Evolutionary conservation across 2,329 filamentous ascomycete genomes (phyloP), one percentile per base, ranked within the genome.

Genomic region (Exutisphaerella laricina): DNA sequence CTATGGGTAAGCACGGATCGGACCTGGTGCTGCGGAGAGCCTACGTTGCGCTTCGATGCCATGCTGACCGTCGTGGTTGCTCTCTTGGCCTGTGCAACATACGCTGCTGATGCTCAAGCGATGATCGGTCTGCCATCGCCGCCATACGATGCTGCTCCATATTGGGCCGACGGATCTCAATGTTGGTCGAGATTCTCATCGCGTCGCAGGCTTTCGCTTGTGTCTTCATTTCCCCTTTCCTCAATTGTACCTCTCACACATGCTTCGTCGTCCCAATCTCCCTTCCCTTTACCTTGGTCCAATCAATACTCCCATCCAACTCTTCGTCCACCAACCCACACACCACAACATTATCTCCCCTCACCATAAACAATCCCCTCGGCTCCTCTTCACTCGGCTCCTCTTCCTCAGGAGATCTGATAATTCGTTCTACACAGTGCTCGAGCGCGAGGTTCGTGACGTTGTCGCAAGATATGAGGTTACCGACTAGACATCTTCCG

Each of bases 261-360:
- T 54, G 51, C 67, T 92, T 96, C 58, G 88, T 89, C 40, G 80
- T 81, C 45, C 87, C 87, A 58, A 97, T 84, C 21, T 84, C 80
- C 46, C 82, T 80, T 4, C 90, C 90, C 62, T 85, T 84, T 28
- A 98, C 92, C 65, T 94, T 82, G 14, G 77, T 75, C 92, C 92
- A 98, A 69, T 96, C 83, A 61, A 98, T 97, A 57, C 84, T 88
- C 28, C 75, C 77, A 68, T 98, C 92, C 46, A 97, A 71, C 56
- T 85, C 77, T 66, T 95, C 89, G 64, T 98, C 88, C 22, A 98
- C 82, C 44, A 94, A 72, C 2, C 92, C 92, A 45, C 92, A 85
- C 12, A 94, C 75, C 49, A 88, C 89, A 35, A 98, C 90, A 60
- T 94, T 96, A 64, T 98, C 92, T 39, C 92, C 92, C 47, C 92